Conservation (phyloP, 31 red algal genomes). For the Porphyra umbilicalis region DNA sequence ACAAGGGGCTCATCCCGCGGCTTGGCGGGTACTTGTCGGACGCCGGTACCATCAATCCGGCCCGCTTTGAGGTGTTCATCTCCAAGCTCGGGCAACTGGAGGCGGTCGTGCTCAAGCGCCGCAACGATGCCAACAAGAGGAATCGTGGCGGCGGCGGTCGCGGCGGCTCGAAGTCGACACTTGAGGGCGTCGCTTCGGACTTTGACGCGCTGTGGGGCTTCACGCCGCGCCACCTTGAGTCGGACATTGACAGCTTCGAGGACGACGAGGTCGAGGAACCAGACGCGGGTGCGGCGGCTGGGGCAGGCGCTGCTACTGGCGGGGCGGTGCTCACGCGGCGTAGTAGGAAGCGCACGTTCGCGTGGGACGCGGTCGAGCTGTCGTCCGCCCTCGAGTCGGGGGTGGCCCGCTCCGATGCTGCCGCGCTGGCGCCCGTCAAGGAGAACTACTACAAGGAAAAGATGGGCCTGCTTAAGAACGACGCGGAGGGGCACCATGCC, state of each 20-base stretch:
- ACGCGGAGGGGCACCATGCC: constrained; percentile 2
- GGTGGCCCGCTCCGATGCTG: constrained; percentile 3
- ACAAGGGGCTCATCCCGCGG: constrained; percentile 67
- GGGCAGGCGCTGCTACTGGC: too few species aligned
- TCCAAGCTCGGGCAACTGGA: constrained; percentile 80
- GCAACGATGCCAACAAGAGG: constrained; percentile 6
- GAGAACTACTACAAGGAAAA: constrained; percentile 69
- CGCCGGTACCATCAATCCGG: constrained; percentile 40
- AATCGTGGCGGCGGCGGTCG: not conserved
- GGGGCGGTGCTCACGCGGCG: not conserved
- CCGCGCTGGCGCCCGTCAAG: constrained; percentile 36
- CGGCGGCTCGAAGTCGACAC: not conserved
- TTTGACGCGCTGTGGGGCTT: constrained; percentile 66
- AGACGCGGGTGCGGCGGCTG: not conserved
- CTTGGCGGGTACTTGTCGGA: constrained; percentile 83
- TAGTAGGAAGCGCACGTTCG: not conserved
- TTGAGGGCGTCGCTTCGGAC: not conserved
- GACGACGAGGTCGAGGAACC: not conserved
- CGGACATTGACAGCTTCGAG: not conserved
- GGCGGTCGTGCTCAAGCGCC: constrained; percentile 32
- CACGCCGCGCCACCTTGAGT: not conserved
- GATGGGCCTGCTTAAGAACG: constrained; percentile 9
- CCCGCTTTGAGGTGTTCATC: constrained; percentile 72
- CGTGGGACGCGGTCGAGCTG: constrained; percentile 20
- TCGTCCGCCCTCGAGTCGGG: constrained; percentile 7